Conservation (phyloP, 345 rosid genomes). For the Eucalyptus pumila region DNA sequence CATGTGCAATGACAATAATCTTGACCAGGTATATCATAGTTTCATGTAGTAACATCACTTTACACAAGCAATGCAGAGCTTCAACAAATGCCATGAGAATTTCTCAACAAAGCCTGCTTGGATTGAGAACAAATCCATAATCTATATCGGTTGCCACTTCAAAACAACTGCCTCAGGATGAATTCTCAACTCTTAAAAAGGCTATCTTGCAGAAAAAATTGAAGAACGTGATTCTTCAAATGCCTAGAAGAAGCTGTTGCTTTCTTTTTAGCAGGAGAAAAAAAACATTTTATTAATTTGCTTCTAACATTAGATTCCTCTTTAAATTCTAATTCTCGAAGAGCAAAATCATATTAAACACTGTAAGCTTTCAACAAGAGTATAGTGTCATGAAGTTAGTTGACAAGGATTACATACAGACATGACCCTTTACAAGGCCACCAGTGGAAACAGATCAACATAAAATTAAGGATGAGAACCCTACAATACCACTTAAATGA, state of each 20-base stretch:
- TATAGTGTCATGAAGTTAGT: neutral
- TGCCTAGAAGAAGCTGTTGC: neutral
- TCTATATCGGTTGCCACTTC: neutral
- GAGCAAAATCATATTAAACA: neutral
- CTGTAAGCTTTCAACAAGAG: neutral
- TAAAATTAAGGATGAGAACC: neutral
- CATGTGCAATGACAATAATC: neutral
- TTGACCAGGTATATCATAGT: neutral
- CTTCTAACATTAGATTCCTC: neutral
- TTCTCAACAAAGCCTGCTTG: neutral
- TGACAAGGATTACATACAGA: neutral
- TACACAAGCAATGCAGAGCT: neutral
- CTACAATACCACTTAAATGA: neutral
- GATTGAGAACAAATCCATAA: neutral
- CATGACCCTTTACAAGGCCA: neutral
- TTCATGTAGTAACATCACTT: neutral
- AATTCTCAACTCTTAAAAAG: neutral
- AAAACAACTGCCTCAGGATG: neutral
- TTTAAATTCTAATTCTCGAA: neutral
- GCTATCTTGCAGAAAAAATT: neutral
- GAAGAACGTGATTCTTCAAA: neutral
- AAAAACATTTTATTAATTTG: neutral
- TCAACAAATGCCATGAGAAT: neutral
- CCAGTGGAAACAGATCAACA: neutral
- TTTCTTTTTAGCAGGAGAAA: neutral